A percentile compares a stretch with the other conserved stretches of the same genome.
Evolutionary conservation across 805 yeast genomes (phyloP).

Genomic region (Allodekkera sacchari): DNA sequence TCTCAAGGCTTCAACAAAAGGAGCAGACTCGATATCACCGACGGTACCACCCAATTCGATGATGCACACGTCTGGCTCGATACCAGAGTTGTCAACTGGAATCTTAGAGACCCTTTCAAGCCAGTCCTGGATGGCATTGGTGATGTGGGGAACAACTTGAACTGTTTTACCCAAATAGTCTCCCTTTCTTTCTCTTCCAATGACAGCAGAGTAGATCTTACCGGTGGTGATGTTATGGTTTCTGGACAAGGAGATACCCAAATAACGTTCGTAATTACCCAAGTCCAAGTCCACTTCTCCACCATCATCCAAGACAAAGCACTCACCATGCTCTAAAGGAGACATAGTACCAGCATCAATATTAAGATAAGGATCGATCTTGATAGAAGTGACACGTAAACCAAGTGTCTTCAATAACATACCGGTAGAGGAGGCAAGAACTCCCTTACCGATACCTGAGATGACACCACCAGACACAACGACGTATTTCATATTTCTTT

Average conservation of each 20-base stretch:
- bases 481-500: slow-evolving; percentile 84
- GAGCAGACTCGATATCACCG: slow-evolving; percentile 98
- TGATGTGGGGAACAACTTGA: slow-evolving; percentile 97
- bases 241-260: slow-evolving; percentile 84
- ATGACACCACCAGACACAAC: slow-evolving; percentile 99
- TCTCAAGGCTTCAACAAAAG: slow-evolving; percentile 97
- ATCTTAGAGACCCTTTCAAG: slow-evolving; percentile 84
- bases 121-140: slow-evolving; percentile 98
- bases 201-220: slow-evolving; percentile 89
- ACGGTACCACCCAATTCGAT: slow-evolving; percentile 98
- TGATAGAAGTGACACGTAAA: slow-evolving; percentile 90
- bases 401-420: slow-evolving; percentile 90
- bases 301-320: slow-evolving; percentile 95
- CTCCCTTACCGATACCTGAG: slow-evolving; percentile 99
- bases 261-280: slow-evolving; percentile 96
- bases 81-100: slow-evolving; percentile 86
- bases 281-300: slow-evolving; percentile 98
- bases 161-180: slow-evolving; percentile 99
- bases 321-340: slow-evolving; percentile 98
- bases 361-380: slow-evolving; percentile 98
- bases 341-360: slow-evolving; percentile 99
- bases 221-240: slow-evolving; percentile 99
- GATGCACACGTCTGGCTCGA: slow-evolving; percentile 92
- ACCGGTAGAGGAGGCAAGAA: slow-evolving; percentile 94
- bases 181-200: slow-evolving; percentile 91